phyloP scores from a whole-genome alignment of 805 yeast species.

The Tanozyma kutaoensis region DNA sequence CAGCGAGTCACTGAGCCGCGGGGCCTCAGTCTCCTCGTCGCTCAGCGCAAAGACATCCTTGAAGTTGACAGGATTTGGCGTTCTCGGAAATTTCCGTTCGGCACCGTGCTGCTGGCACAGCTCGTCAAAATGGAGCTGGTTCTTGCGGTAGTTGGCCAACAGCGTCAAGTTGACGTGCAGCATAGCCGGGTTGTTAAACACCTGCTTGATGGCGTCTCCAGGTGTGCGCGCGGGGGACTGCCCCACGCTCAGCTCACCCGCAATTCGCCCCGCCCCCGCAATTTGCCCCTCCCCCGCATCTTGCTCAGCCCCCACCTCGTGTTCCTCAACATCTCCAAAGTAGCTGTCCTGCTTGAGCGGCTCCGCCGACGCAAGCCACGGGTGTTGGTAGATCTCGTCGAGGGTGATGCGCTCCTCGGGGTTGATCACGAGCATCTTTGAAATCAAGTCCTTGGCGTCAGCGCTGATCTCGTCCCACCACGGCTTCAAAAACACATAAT shows the following conservation, averaged over 20 bases:
- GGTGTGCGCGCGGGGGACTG: too few relatives aligned
- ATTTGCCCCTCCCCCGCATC: too few relatives aligned
- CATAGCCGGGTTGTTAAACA: conserved; percentile 32
- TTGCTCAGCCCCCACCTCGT: neutral
- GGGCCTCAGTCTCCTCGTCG: neutral
- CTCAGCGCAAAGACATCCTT: conserved; percentile 12
- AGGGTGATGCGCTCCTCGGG: conserved; percentile 57
- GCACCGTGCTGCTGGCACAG: conserved; percentile 3
- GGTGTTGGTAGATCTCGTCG: conserved; percentile 59
- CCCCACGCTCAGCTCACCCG: too few relatives aligned
- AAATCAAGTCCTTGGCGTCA: conserved; percentile 59
- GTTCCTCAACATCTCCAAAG: conserved; percentile 3
- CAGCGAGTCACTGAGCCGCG: too few relatives aligned
- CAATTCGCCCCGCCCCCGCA: too few relatives aligned
- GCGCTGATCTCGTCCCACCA: conserved; percentile 81
- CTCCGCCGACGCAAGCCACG: conserved; percentile 40
- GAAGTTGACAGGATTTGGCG: conserved; percentile 25
- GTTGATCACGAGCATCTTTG: conserved; percentile 56
- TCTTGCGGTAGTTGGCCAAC: conserved; percentile 5
- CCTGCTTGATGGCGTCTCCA: conserved; percentile 27
- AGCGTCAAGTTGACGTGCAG: conserved; percentile 7
- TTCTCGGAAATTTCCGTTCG: conserved; percentile 20
- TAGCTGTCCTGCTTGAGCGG: conserved; percentile 5
- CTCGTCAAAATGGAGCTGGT: too few relatives aligned
- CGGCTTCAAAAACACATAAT: conserved; percentile 61